phyloP scores from a whole-genome alignment of 345 rosid genomes.

The Eucalyptus sideroxylon region DNA sequence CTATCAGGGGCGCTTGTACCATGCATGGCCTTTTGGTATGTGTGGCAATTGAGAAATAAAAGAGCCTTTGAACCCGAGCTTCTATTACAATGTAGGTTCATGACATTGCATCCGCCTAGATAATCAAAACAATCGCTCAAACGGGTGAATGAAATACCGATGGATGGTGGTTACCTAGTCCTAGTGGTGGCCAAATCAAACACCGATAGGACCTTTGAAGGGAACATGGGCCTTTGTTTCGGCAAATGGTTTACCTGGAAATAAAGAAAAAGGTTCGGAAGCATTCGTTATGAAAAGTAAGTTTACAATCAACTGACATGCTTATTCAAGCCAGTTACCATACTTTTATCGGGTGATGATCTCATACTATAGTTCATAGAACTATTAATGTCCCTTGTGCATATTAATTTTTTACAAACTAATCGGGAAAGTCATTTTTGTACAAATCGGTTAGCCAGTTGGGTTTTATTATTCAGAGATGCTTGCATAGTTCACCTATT shows the following conservation, averaged over 20 bases:
- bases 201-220: rapidly evolving
- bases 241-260: no score
- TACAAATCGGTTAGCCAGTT: neutral
- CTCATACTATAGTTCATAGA: neutral
- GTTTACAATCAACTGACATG: rapidly evolving
- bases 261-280: no score
- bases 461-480: neutral
- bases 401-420: neutral
- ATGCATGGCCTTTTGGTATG: neutral
- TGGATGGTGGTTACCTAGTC: neutral
- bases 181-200: neutral
- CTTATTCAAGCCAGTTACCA: rapidly evolving
- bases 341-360: neutral
- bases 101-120: no score
- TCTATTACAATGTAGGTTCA: no score
- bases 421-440: neutral
- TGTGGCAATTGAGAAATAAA: neutral
- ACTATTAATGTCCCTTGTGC: neutral
- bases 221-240: neutral
- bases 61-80: neutral
- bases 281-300: rapidly evolving
- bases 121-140: no score
- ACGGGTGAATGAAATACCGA: no score
- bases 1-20: rapidly evolving
- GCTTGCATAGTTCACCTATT: neutral